These are phyloP conservation scores for Pleurostoma richardsiae DNA, from an alignment of 2,329 filamentous ascomycete species.

Conservation along the genomic window DNA sequence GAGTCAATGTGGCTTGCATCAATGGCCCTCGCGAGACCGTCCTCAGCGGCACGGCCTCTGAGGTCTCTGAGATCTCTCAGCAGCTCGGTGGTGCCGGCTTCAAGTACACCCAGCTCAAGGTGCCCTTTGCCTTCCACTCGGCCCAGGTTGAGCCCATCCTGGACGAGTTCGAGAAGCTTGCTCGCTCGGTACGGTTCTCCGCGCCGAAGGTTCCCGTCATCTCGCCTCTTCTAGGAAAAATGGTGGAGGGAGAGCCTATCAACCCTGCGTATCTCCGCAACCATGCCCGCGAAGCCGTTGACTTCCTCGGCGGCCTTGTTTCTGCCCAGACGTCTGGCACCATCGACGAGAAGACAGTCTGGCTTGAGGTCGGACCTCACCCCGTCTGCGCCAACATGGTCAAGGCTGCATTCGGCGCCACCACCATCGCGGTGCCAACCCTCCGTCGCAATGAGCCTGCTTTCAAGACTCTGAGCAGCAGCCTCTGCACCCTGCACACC, in stretches of 20 bases:
- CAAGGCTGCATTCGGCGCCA: slow-evolving; percentile 54
- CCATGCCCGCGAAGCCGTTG: slow-evolving; percentile 63
- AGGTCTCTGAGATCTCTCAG: slow-evolving; percentile 38
- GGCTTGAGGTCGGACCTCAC: slow-evolving; percentile 71
- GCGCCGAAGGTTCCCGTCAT: slow-evolving; percentile 55
- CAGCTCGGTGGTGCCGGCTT: slow-evolving; percentile 21
- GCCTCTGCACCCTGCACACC: slow-evolving; percentile 53
- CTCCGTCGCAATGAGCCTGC: slow-evolving; percentile 57
- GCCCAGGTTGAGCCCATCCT: slow-evolving; percentile 49
- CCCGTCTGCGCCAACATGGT: slow-evolving; percentile 66
- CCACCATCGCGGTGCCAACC: slow-evolving; percentile 51
- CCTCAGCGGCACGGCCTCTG: slow-evolving; percentile 41
- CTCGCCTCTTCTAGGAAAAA: slow-evolving; percentile 59
- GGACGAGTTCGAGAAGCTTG: slow-evolving; percentile 49
- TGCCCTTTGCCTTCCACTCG: slow-evolving; percentile 51
- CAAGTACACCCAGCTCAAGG: slow-evolving; percentile 41
- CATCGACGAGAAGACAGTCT: slow-evolving; percentile 62
- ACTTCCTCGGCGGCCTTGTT: slow-evolving; percentile 60
- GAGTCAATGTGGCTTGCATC: slow-evolving; percentile 60
- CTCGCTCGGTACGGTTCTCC: slow-evolving; percentile 29
- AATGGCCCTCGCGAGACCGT: slow-evolving; percentile 74
- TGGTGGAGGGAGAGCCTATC: slow-evolving; percentile 54
- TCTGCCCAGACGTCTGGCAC: slow-evolving; percentile 51
- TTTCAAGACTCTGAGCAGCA: slow-evolving; percentile 59
- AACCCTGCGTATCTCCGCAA: slow-evolving; percentile 58